Evolutionary conservation across 2,329 filamentous ascomycete species (phyloP), one percentile per base, ranked within the genome.

Genomic region (Xylogone sp.): DNA sequence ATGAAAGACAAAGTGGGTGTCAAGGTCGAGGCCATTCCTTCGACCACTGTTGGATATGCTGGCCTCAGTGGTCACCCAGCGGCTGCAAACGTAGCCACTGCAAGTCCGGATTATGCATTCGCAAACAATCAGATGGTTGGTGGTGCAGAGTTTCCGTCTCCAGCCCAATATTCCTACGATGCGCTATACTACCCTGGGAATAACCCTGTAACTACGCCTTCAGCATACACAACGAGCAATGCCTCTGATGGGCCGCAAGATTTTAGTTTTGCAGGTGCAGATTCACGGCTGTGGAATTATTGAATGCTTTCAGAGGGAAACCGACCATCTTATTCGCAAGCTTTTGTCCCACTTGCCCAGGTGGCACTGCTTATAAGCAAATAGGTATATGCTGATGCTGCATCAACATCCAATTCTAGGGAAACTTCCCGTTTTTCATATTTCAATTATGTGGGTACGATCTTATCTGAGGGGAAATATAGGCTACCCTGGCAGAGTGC

Each of bases 131-230:
- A 54, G n/a, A 31, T 53, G 7, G 43, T 50, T 27, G 22, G 50
- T 5, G 45, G 43, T 16, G 50, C 49, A 19, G 55, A 54, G 8
- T 57, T 55, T 51, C 27, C 51, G 8, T 54, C 57, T n/a, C 52
- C 56, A 1, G 24, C 46, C n/a, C 51, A 56, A 18, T 59, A 53
- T 29, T 48, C 53, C 19, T 56, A 56, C 21, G 53, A 59, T 10
- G 42, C 56, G 16, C 46, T 47, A 12, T 61, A 48, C 42, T 59
- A 56, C 46, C 45, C 54, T 12, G 27, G 22, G 21, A 52, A 54
- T 21, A 45, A 50, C 21, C 43, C 44, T 13, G 47, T 43, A 5
- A 43, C 43, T 13, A 44, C 56, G 5, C 49, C 55, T 21, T 42
- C 44, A 27, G 52, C 53, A 3, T 58, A 50, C 49, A 20, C 53